These are phyloP conservation scores for Lodderomyces orthopsilosis DNA, from an alignment of 1,139 yeast species.

Conservation along the genomic window DNA sequence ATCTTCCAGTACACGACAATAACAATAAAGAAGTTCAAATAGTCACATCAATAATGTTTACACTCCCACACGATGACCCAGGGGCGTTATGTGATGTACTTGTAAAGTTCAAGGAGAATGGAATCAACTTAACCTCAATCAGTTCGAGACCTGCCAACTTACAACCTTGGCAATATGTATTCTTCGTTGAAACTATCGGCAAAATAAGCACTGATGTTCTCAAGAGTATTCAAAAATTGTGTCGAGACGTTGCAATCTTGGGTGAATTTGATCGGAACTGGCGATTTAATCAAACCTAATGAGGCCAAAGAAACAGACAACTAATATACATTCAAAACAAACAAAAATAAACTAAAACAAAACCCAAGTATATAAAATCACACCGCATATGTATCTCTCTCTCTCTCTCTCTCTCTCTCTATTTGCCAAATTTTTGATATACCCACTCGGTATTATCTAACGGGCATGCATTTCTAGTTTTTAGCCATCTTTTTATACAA, in stretches of 20 bases:
- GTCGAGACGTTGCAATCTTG: slow-evolving; percentile 34
- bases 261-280: slow-evolving; percentile 37
- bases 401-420: slow-evolving; percentile 6
- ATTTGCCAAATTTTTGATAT: slow-evolving; percentile 71
- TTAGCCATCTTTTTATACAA: slow-evolving; percentile 94
- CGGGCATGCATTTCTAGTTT: slow-evolving; percentile 97
- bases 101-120: slow-evolving; percentile 51
- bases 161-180: slow-evolving; percentile 79
- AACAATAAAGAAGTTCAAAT: slow-evolving; percentile 6
- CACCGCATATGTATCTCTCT: background rate
- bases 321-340: background rate
- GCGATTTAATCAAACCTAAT: slow-evolving; percentile 21
- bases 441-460: slow-evolving; percentile 95
- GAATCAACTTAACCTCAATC: slow-evolving; percentile 69
- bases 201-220: slow-evolving; percentile 13
- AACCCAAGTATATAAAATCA: slow-evolving; percentile 1
- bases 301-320: background rate
- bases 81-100: slow-evolving; percentile 75
- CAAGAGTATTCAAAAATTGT: slow-evolving; percentile 13
- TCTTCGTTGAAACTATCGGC: slow-evolving; percentile 66
- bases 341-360: background rate
- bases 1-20: slow-evolving; percentile 10
- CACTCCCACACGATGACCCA: slow-evolving; percentile 64
- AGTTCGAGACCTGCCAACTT: slow-evolving; percentile 68
- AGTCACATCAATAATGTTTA: slow-evolving; percentile 62